Evolutionary conservation across 805 yeast species (phyloP).

Genomic region (Kockiozyma suomiensis): DNA sequence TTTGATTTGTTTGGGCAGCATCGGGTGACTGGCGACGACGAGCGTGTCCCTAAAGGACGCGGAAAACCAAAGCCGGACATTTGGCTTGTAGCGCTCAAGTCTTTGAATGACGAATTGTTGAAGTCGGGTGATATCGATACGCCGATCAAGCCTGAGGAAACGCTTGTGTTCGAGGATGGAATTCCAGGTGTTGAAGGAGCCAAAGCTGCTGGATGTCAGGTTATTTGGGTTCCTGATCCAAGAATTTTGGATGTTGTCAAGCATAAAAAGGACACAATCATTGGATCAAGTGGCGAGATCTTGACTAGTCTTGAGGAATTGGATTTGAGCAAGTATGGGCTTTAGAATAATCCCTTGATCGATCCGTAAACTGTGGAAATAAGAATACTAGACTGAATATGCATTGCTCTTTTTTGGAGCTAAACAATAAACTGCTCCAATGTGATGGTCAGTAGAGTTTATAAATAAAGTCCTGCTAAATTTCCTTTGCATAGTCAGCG

Average conservation of each 20-base stretch:
- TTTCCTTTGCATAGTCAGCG: too few species aligned
- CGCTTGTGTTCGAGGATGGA: constrained; percentile 93
- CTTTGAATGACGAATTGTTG: constrained; percentile 60
- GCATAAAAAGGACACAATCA: constrained; percentile 50
- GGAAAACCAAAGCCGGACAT: constrained; percentile 96
- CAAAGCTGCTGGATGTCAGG: constrained; percentile 75
- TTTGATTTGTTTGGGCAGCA: constrained; percentile 65
- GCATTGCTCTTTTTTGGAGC: too few species aligned
- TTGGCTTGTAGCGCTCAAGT: constrained; percentile 77
- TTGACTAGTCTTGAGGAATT: constrained; percentile 56
- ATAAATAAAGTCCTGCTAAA: too few species aligned
- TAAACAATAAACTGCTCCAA: too few species aligned
- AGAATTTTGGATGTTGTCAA: constrained; percentile 62
- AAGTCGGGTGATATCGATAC: constrained; percentile 32
- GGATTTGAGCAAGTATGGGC: constrained; percentile 41
- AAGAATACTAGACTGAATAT: too few species aligned
- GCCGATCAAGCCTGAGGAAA: constrained; percentile 69
- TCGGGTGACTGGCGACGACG: constrained; percentile 86
- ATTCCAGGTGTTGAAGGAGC: constrained; percentile 89
- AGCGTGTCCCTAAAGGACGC: constrained; percentile 75
- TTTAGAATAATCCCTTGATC: neutral
- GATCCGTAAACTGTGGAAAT: neutral
- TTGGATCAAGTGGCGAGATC: constrained; percentile 63
- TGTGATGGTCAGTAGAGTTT: too few species aligned
- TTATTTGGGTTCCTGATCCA: constrained; percentile 93